Evolutionary conservation across 2,329 filamentous ascomycete species (phyloP).

Genomic region (Paecilomyces fulvus): DNA sequence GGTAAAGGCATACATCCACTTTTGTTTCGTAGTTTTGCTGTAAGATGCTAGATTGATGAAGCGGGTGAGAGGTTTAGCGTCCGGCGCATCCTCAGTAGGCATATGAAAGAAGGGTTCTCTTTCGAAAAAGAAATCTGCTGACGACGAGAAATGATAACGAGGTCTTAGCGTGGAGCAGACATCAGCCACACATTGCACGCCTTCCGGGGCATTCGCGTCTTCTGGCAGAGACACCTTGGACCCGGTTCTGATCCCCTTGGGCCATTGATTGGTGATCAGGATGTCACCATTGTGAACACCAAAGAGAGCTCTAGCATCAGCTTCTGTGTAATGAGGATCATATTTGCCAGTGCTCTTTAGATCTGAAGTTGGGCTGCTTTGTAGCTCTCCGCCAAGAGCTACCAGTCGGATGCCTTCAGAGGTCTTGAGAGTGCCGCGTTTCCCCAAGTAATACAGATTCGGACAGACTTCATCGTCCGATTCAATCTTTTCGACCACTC

Average conservation of each 20-base stretch:
- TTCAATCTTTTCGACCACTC: slow-evolving; percentile 65
- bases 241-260: slow-evolving; percentile 59
- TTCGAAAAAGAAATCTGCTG: slow-evolving; percentile 69
- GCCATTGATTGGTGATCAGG: slow-evolving; percentile 81
- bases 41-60: slow-evolving; percentile 84
- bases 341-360: slow-evolving; percentile 52
- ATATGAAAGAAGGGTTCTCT: slow-evolving; percentile 82
- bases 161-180: slow-evolving; percentile 73
- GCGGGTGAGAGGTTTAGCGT: slow-evolving; percentile 60
- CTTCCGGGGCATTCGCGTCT: slow-evolving; percentile 42
- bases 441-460: slow-evolving; percentile 87
- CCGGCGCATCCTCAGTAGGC: slow-evolving; percentile 44
- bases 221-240: slow-evolving; percentile 57
- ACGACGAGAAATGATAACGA: slow-evolving; percentile 79
- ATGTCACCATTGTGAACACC: slow-evolving; percentile 78
- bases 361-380: slow-evolving; percentile 41
- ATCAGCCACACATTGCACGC: slow-evolving; percentile 64
- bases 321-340: slow-evolving; percentile 66
- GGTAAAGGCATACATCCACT: slow-evolving; percentile 52
- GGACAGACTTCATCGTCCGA: slow-evolving; percentile 67
- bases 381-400: slow-evolving; percentile 66
- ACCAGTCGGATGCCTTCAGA: slow-evolving; percentile 82
- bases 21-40: slow-evolving; percentile 68
- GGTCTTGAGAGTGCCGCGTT: slow-evolving; percentile 79
- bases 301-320: slow-evolving; percentile 66